Conservation (phyloP, 1,284 basidiomycete species). For the Trichosporon inkin region DNA sequence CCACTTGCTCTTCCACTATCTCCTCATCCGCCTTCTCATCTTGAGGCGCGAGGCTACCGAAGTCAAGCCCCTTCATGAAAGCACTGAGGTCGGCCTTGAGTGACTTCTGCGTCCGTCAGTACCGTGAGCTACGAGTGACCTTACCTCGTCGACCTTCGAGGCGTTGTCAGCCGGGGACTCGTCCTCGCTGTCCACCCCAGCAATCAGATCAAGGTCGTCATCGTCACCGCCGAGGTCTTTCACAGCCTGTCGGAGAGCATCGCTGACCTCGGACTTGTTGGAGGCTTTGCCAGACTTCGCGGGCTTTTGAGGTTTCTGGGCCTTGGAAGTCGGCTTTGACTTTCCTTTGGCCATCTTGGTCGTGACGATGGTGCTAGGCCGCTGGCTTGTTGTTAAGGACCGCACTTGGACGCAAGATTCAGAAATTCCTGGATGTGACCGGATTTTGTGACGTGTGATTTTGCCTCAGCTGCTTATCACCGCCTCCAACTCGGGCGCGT, state of each 20-base stretch:
- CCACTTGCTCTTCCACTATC: constrained; percentile 29
- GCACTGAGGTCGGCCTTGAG: constrained; percentile 59
- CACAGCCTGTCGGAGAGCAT: constrained; percentile 49
- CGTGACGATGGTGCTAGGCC: neutral
- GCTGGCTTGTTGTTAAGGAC: constrained; percentile 6
- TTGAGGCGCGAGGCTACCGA: constrained; percentile 35
- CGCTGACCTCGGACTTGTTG: constrained; percentile 22
- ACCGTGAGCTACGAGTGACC: neutral
- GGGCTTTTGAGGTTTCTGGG: constrained; percentile 4
- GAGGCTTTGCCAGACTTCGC: neutral
- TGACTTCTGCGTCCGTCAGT: constrained; percentile 40
- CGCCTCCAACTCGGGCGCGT: neutral
- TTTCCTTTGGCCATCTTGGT: constrained; percentile 20
- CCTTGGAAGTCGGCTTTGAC: constrained; percentile 4
- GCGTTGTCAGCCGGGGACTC: constrained; percentile 21
- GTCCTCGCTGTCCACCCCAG: constrained; percentile 52
- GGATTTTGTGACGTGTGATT: constrained; percentile 9
- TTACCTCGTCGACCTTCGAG: constrained; percentile 36
- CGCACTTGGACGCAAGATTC: constrained; percentile 4
- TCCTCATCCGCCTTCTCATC: constrained; percentile 30
- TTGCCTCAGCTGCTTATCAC: neutral
- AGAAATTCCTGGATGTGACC: neutral
- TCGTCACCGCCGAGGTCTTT: constrained; percentile 57
- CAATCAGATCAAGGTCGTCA: constrained; percentile 55
- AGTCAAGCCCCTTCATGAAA: constrained; percentile 60